A percentile compares a stretch with the other conserved stretches of the same genome.
Conservation (phyloP, 148 eudicot genomes). For the Vaccinium corymbosum region DNA sequence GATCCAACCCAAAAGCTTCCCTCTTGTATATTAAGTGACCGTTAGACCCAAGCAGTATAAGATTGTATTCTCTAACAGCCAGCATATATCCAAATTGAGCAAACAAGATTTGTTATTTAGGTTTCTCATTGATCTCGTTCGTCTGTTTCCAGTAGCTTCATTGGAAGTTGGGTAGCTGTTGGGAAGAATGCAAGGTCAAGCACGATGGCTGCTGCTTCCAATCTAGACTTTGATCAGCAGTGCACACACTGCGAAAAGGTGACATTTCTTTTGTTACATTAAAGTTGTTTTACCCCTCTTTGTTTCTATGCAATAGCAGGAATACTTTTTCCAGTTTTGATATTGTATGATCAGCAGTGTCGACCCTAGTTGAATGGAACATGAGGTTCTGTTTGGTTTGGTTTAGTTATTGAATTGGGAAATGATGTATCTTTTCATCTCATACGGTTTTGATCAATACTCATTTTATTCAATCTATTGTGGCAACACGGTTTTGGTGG, state of each 20-base stretch:
- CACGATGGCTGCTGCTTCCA: slow-evolving; percentile 69
- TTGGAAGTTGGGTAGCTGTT: slow-evolving; percentile 68
- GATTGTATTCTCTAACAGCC: not conserved
- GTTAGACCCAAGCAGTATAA: not conserved
- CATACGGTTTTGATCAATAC: not conserved
- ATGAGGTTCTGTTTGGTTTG: not conserved
- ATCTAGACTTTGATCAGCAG: slow-evolving; percentile 79
- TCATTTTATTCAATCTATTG: not conserved
- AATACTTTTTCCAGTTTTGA: not conserved
- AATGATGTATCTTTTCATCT: not conserved
- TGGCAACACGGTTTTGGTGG: not conserved
- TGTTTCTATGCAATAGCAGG: not conserved
- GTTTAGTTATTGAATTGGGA: not conserved
- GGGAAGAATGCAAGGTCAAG: slow-evolving; percentile 69
- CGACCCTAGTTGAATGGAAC: no score
- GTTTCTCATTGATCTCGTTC: slow-evolving; percentile 15
- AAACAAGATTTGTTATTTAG: not conserved
- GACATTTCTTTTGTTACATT: not conserved
- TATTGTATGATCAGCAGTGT: no score
- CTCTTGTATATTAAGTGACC: not conserved
- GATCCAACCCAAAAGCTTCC: not conserved
- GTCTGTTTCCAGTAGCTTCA: slow-evolving; percentile 59
- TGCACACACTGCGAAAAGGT: slow-evolving; percentile 97
- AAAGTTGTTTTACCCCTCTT: not conserved
- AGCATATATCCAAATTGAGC: not conserved